These are phyloP conservation scores for Phytophthora cryptogea DNA, from an alignment of 352 stramenopile species.

Conservation along the genomic window DNA sequence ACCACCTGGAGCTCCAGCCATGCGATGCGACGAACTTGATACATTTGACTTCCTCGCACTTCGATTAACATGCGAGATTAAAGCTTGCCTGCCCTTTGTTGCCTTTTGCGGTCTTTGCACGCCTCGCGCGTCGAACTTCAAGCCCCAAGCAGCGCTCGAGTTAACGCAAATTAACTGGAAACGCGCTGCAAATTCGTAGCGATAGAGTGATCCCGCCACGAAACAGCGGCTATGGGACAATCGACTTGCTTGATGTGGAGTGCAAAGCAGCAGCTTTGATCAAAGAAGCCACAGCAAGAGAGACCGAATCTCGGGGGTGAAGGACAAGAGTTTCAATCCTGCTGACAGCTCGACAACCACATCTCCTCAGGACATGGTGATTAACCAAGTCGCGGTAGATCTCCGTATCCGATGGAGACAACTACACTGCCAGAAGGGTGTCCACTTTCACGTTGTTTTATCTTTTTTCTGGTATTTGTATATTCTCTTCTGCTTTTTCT, in stretches of 20 bases:
- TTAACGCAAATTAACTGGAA: not conserved
- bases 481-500: conserved; percentile 24
- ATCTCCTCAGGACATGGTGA: too few relatives aligned
- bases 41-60: conserved; percentile 6
- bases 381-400: too few relatives aligned
- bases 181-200: not conserved
- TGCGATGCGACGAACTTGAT: conserved; percentile 30
- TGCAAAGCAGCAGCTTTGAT: too few relatives aligned
- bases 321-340: too few relatives aligned
- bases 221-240: not conserved
- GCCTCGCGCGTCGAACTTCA: not conserved
- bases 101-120: conserved; percentile 2
- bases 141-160: not conserved
- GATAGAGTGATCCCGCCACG: not conserved
- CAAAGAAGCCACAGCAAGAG: too few relatives aligned
- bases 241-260: not conserved
- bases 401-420: too few relatives aligned
- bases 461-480: conserved; percentile 22
- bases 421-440: too few relatives aligned
- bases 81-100: conserved; percentile 2
- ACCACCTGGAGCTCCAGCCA: conserved; percentile 12
- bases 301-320: too few relatives aligned
- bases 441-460: conserved; percentile 6
- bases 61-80: conserved; percentile 22
- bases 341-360: too few relatives aligned